These are phyloP conservation scores for Sapria himalayana DNA, from an alignment of 345 rosid genomes.

Conservation along the genomic window DNA sequence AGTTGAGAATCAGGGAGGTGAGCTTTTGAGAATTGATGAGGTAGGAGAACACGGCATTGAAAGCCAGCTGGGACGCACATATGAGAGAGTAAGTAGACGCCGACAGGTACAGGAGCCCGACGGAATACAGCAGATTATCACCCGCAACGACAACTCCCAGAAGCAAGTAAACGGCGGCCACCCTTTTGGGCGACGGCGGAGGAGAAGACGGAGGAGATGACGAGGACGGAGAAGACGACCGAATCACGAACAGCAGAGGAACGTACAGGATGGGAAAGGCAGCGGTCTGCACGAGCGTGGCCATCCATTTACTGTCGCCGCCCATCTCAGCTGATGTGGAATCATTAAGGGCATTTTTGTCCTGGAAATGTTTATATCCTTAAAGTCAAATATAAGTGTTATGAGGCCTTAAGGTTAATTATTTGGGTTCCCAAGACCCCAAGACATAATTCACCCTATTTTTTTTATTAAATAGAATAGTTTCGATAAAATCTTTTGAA, in stretches of 20 bases:
- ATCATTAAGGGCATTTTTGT: too few relatives aligned
- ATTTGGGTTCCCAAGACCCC: too few relatives aligned
- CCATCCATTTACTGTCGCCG: constrained; percentile 21
- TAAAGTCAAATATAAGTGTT: too few relatives aligned
- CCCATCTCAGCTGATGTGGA: too few relatives aligned
- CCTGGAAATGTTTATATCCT: too few relatives aligned
- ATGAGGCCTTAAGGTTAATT: too few relatives aligned
- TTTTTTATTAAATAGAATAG: too few relatives aligned
- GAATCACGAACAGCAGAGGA: constrained; percentile 4
- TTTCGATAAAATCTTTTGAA: too few relatives aligned
- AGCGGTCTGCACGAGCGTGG: constrained; percentile 14
- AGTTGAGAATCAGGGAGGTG: constrained; percentile 22
- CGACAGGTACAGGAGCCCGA: constrained; percentile 16
- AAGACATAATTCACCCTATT: too few relatives aligned
- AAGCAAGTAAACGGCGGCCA: constrained; percentile 2
- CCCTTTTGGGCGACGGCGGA: constrained; percentile 1
- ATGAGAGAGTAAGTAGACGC: constrained; percentile 20
- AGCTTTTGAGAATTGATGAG: constrained; percentile 26
- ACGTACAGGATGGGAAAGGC: constrained; percentile 17
- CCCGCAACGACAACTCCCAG: constrained; percentile 15
- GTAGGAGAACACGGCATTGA: constrained; percentile 19
- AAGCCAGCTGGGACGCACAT: constrained; percentile 25
- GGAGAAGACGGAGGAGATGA: background rate
- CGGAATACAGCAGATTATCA: constrained; percentile 6
- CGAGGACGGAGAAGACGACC: background rate